Conservation (phyloP, 2,329 filamentous ascomycete genomes). For the Talaromyces amestolkiae region DNA sequence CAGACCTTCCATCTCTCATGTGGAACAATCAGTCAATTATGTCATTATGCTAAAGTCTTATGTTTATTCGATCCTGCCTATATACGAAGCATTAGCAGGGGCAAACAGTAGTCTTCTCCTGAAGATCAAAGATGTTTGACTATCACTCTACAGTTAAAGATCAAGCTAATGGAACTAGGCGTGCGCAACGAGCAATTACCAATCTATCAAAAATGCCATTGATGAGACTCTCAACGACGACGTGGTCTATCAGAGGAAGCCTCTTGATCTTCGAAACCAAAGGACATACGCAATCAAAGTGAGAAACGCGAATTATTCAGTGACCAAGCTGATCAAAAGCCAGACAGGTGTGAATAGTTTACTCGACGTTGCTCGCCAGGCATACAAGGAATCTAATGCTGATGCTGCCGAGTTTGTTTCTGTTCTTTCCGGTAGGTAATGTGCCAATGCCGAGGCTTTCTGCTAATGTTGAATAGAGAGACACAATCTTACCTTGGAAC, state of each 20-base stretch:
- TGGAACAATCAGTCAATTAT: constrained; percentile 80
- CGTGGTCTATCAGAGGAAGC: constrained; percentile 71
- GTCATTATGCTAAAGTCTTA: constrained; percentile 85
- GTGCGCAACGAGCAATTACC: constrained; percentile 63
- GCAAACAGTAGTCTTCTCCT: constrained; percentile 63
- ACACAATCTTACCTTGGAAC: constrained; percentile 59
- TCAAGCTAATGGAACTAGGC: constrained; percentile 41
- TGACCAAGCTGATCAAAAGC: neutral
- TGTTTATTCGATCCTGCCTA: constrained; percentile 62
- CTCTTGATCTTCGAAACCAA: constrained; percentile 85
- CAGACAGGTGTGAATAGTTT: constrained; percentile 78
- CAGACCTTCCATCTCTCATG: constrained; percentile 63
- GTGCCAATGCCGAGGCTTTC: neutral
- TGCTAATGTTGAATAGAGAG: constrained; percentile 46
- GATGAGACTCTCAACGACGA: constrained; percentile 73
- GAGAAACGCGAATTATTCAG: neutral
- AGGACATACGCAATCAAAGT: constrained; percentile 79
- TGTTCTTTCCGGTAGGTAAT: constrained; percentile 59
- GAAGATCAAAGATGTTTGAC: constrained; percentile 60
- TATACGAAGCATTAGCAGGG: constrained; percentile 66
- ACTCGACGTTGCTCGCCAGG: constrained; percentile 81
- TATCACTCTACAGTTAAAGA: neutral
- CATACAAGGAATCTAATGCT: constrained; percentile 82
- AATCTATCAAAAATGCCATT: constrained; percentile 64
- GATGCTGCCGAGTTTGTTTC: constrained; percentile 72